phyloP scores from a whole-genome alignment of 148 eudicot species.

The Rhododendron henanense region DNA sequence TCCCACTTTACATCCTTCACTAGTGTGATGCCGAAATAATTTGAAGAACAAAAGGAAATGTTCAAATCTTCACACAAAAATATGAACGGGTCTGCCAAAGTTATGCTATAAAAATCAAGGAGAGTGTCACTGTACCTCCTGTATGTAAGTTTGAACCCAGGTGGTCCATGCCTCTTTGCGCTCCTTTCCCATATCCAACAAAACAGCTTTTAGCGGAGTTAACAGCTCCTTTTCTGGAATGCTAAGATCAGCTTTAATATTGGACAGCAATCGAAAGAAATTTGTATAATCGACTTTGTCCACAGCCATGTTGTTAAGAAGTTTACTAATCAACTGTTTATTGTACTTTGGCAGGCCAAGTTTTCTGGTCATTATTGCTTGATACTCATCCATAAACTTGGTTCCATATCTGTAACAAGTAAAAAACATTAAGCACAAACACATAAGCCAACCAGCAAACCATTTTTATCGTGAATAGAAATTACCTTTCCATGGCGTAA shows the following conservation, averaged over 20 bases:
- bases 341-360: conserved; percentile 90
- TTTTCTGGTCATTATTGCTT: conserved; percentile 90
- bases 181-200: conserved; percentile 93
- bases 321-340: conserved; percentile 83
- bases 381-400: conserved; percentile 97
- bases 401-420: conserved; percentile 76
- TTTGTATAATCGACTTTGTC: conserved; percentile 99
- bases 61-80: background rate
- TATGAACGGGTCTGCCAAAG: background rate
- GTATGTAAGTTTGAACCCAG: conserved; percentile 76
- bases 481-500: conserved; percentile 92
- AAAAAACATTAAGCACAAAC: background rate
- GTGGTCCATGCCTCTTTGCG: conserved; percentile 97
- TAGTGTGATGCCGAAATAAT: background rate
- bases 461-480: background rate
- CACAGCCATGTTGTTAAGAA: conserved; percentile 96
- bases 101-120: background rate
- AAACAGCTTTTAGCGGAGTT: conserved; percentile 79
- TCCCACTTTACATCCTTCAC: background rate
- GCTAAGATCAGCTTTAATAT: conserved; percentile 70
- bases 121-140: conserved; percentile 53
- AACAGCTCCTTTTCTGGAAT: conserved; percentile 65
- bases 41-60: background rate
- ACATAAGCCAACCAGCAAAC: background rate
- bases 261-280: conserved; percentile 86